phyloP scores from a whole-genome alignment of 179 eudicot genomes.

The Spergularia azorica region DNA sequence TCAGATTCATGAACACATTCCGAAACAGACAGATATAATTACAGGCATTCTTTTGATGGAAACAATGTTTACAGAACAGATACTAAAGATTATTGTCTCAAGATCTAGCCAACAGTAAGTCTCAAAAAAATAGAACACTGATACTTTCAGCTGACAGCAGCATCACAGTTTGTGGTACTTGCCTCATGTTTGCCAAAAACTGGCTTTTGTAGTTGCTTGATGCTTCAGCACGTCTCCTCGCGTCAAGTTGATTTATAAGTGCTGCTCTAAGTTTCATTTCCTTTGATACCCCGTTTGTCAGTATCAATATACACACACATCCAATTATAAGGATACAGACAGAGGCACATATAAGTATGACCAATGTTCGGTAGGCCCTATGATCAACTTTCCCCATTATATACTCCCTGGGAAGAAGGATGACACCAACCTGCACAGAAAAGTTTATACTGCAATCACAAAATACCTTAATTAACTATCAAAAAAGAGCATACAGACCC shows the following conservation, averaged over 20 bases:
- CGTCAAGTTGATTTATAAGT: constrained; percentile 87
- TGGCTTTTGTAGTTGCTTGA: constrained; percentile 98
- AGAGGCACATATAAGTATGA: constrained; percentile 82
- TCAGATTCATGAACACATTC: constrained; percentile 15
- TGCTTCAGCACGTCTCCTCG: constrained; percentile 95
- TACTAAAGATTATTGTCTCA: constrained; percentile 86
- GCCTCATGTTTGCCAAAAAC: constrained; percentile 98
- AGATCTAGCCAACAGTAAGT: too few species aligned
- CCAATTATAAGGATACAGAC: constrained; percentile 77
- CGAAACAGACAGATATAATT: not conserved
- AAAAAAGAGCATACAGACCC: not conserved
- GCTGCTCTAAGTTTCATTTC: constrained; percentile 98
- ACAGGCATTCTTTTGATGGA: too few species aligned
- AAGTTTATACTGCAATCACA: constrained; percentile 5
- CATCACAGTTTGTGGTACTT: constrained; percentile 19
- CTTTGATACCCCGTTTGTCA: constrained; percentile 96
- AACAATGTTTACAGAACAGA: too few species aligned
- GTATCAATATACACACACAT: constrained; percentile 80
- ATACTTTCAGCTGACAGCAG: too few species aligned
- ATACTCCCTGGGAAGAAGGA: constrained; percentile 86
- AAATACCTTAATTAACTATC: not conserved
- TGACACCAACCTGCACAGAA: constrained; percentile 81
- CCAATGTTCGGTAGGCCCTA: constrained; percentile 76
- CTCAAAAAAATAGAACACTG: too few species aligned
- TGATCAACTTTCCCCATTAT: constrained; percentile 94